phyloP scores from a whole-genome alignment of 306 rosid species.

The Acacia confusa region DNA sequence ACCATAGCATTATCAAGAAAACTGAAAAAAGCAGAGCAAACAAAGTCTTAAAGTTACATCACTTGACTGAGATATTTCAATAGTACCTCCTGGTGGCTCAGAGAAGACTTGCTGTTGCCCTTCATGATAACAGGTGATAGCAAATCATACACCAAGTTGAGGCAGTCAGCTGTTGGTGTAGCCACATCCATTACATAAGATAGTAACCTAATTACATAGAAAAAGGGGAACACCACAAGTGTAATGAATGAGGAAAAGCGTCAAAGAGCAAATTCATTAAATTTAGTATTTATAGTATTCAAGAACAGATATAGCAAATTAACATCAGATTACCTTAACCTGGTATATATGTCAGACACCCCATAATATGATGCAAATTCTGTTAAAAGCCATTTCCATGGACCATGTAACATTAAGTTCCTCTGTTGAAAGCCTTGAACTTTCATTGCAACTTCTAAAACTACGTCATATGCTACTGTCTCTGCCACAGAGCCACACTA shows the following conservation, averaged over 20 bases:
- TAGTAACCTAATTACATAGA: slow-evolving; percentile 57
- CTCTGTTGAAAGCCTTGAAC: slow-evolving; percentile 86
- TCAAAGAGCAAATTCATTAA: not conserved
- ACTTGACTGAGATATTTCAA: slow-evolving; percentile 7
- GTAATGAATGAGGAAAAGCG: slow-evolving; percentile 10
- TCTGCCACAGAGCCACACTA: slow-evolving; percentile 96
- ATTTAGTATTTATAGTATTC: slow-evolving; percentile 15
- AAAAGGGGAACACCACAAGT: slow-evolving; percentile 20
- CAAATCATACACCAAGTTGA: slow-evolving; percentile 68
- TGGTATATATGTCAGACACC: slow-evolving; percentile 84
- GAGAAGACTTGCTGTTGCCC: slow-evolving; percentile 71
- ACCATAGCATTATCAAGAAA: not conserved
- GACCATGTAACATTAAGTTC: slow-evolving; percentile 72
- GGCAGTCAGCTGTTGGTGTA: slow-evolving; percentile 98
- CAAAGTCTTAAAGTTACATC: slow-evolving; percentile 1
- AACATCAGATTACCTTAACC: slow-evolving; percentile 65
- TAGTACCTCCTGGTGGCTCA: slow-evolving; percentile 97
- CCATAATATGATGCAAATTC: slow-evolving; percentile 96
- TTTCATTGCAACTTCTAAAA: slow-evolving; percentile 94
- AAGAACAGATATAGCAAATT: slow-evolving; percentile 16
- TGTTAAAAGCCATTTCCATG: slow-evolving; percentile 96
- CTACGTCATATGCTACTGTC: slow-evolving; percentile 93
- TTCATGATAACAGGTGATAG: slow-evolving; percentile 80
- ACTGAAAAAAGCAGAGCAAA: not conserved
- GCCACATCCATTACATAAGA: slow-evolving; percentile 98